Evolutionary conservation across 768 basidiomycete genomes (phyloP), one percentile per base, ranked within the genome.

Genomic region (Lactarius psammicola): DNA sequence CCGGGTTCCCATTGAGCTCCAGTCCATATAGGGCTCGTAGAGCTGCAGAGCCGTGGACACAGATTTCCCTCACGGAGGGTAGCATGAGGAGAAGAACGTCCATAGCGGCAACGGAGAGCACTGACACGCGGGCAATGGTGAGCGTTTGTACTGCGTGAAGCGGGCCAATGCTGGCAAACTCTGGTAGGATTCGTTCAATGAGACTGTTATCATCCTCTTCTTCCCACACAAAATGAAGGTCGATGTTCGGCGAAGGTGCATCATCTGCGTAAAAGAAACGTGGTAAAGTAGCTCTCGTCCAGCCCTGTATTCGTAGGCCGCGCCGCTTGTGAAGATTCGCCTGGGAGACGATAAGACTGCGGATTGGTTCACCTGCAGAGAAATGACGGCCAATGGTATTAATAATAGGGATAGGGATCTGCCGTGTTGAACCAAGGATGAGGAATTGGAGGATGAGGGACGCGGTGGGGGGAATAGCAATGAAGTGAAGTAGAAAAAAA

Each of bases 41-140:
- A 40, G 67, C 60, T 31, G 55, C 38, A 3, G 69, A 70, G 18
- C 69, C 67, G 46, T 70, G 69, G 15, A 70, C 64, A 54, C 67
- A 64, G 61, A 70, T 30, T 31, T 70, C 69, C 46, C 53, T 56
- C 46, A 68, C 26, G 28, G 59, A 64, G 4, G 69, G 63, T 33
- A 70, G 44, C 59, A 54, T 36, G 30, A 54, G 56, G 58, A 70
- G 61, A 34, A 70, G 60, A 30, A 46, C 44, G 30, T 57, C 59
- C 56, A 69, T 53, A 23, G 57, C 46, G 11, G 59, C 28, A 1
- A 49, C 31, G 23, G 69, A 59, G 60, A 68, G 60, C 26, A 31
- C 42, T n/a, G 54, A 40, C n/a, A 68, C 59, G 17, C 67, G 69
- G 18, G 67, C 69, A 42, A 70, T 62, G 8, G 69, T 70, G 28